Conservation (phyloP, 805 yeast genomes). For the Kodamaea lidongshanica region DNA sequence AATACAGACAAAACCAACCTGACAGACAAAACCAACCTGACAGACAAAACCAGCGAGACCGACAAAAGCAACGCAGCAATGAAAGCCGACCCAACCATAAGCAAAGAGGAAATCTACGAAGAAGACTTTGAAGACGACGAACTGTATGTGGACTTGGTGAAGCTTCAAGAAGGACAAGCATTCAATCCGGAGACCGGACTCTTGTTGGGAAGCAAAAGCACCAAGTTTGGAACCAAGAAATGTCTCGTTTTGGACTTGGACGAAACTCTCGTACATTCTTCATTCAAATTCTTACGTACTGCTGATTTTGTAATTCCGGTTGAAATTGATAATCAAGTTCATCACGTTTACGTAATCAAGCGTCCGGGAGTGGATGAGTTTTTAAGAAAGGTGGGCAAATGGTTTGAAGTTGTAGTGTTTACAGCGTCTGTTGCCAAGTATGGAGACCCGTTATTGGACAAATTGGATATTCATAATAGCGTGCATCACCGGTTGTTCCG, state of each 20-base stretch:
- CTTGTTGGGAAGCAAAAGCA: slow-evolving; percentile 52
- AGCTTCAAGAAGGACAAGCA: slow-evolving; percentile 66
- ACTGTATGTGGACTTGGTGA: slow-evolving; percentile 49
- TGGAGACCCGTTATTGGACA: slow-evolving; percentile 92
- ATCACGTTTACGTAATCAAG: slow-evolving; percentile 92
- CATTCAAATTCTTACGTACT: slow-evolving; percentile 83
- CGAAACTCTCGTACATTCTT: slow-evolving; percentile 93
- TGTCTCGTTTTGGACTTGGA: slow-evolving; percentile 89
- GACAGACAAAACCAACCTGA: no score
- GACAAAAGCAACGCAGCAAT: slow-evolving; percentile 1
- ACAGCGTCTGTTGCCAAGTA: slow-evolving; percentile 94
- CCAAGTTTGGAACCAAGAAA: slow-evolving; percentile 55
- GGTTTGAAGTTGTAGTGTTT: slow-evolving; percentile 92
- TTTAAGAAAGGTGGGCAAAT: slow-evolving; percentile 69
- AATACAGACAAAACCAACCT: no score
- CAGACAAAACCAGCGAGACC: background rate
- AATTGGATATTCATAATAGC: slow-evolving; percentile 65
- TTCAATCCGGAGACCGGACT: slow-evolving; percentile 57
- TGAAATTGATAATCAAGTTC: slow-evolving; percentile 86
- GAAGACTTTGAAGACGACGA: slow-evolving; percentile 25
- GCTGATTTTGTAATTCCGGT: slow-evolving; percentile 98
- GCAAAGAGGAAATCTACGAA: slow-evolving; percentile 7
- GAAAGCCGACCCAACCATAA: slow-evolving; percentile 3
- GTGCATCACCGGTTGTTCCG: slow-evolving; percentile 91
- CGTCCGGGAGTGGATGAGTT: slow-evolving; percentile 98